Base-by-base conservation (phyloP, 345 rosid species). In the Geranium rotundifolium region DNA sequence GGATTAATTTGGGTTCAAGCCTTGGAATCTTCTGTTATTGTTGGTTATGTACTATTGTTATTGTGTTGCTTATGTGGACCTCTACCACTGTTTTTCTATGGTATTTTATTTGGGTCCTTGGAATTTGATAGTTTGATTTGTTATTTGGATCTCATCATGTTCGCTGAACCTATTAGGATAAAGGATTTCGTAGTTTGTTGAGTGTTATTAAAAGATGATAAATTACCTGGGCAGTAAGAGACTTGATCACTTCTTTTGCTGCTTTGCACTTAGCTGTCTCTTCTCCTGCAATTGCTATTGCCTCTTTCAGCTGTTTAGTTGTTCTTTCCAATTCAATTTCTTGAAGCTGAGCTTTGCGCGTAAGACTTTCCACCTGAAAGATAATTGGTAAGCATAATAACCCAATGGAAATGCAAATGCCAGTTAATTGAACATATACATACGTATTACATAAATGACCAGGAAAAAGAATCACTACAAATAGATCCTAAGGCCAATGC, bases 221-320 rank as follows among this genome's bases (percentile, higher is more conserved):
- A 57, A 82, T 86, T 90, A 93, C 99, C 76, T 93, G 97, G 69
- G 90, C 91, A 59, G 99, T 95, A 56, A 90, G 88, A 1, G 97
- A 88, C 82, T 87, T 95, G 81, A 95, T 95, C 69, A 95, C 99
- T 84, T 95, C 99, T 69, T 95, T 95, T 63, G 99, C 97, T 60
- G 95, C 97, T 75, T 88, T 88, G 85, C 97, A 88, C 81, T 87
- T 90, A 57, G 82, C 81, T 30, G 95, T 78, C 82, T 95, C 99
- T 66, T 90, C 97, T 61, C 76, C 89, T 41, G 99, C 91, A 34
- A 87, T 77, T 70, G 87, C 81, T 63, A 85, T 76, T 31, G 95
- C 93, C 79, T 95, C 99, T 70, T 85, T 84, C 69, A 95, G 83
- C 67, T 85, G 91, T 72, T 88, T 90, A 61, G 90, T 77, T 67